Percentiles rank a stretch among this genome's conserved stretches.
phyloP scores from a whole-genome alignment of 176 grass and related monocot species.

The Dendrocalamus sinicus region DNA sequence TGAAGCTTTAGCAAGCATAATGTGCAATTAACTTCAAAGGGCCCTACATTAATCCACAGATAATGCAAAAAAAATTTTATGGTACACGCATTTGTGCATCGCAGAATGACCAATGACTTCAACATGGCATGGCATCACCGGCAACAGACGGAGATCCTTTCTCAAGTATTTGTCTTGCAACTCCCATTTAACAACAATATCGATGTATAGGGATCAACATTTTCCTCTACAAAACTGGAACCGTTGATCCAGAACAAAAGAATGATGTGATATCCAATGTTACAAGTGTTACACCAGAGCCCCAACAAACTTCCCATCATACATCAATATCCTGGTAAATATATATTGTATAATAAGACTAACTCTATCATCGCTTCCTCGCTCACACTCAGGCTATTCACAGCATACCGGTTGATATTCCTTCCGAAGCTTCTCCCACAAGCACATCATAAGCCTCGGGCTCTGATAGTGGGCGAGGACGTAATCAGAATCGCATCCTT shows the following conservation, averaged over 20 bases:
- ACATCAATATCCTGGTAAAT: not conserved
- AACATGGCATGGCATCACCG: not conserved
- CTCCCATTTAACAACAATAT: not conserved
- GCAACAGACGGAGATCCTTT: not conserved
- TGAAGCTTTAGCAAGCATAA: not conserved
- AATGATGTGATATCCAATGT: not conserved
- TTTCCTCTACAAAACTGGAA: not conserved
- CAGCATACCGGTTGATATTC: constrained; percentile 76
- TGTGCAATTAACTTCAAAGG: not conserved
- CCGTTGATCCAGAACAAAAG: constrained; percentile 6
- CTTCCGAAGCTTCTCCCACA: constrained; percentile 79
- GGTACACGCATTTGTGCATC: not conserved
- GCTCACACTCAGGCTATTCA: constrained; percentile 48
- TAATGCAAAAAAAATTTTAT: not conserved
- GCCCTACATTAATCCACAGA: not conserved
- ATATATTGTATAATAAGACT: constrained; percentile 5
- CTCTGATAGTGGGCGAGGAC: constrained; percentile 89
- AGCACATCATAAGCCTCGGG: constrained; percentile 79
- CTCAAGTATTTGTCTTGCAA: not conserved
- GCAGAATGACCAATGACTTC: not conserved
- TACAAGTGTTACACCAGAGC: not conserved
- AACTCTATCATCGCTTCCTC: not conserved
- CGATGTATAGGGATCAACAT: not conserved
- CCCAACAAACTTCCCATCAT: not conserved
- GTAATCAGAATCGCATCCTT: constrained; percentile 83